phyloP scores from a whole-genome alignment of 139 green algal species.

The Coelastrella sp. region DNA sequence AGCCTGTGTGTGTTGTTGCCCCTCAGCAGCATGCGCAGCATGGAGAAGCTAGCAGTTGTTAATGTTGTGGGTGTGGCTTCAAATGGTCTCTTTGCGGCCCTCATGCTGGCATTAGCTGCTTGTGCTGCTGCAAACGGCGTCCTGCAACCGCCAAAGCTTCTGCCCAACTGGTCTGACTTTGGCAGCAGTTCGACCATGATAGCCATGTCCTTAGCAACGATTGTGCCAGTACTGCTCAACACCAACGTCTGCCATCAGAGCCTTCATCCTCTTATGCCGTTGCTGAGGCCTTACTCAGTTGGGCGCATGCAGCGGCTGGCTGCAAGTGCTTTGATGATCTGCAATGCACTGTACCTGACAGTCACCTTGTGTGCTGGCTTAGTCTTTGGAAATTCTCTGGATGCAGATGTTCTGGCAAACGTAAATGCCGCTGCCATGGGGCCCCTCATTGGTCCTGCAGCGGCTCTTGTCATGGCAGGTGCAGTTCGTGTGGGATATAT shows the following conservation, averaged over 20 bases:
- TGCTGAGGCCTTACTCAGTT: constrained; percentile 33
- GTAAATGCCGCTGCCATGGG: constrained; percentile 29
- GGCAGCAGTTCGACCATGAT: neutral
- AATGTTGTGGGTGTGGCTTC: constrained; percentile 42
- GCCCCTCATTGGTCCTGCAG: constrained; percentile 28
- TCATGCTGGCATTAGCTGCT: constrained; percentile 27
- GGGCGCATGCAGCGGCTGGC: constrained; percentile 30
- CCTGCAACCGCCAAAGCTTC: neutral
- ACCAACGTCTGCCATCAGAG: constrained; percentile 42
- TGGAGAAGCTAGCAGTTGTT: constrained; percentile 37
- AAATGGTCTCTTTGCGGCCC: constrained; percentile 36
- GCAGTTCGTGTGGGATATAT: constrained; percentile 42
- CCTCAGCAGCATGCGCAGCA: constrained; percentile 38
- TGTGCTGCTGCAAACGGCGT: neutral
- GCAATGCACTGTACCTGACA: constrained; percentile 31
- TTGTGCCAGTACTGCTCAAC: constrained; percentile 46
- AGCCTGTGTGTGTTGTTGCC: constrained; percentile 28
- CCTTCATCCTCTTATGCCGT: constrained; percentile 44
- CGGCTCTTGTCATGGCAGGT: constrained; percentile 8
- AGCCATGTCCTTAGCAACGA: neutral
- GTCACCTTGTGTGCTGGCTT: constrained; percentile 15
- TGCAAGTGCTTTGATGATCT: constrained; percentile 7
- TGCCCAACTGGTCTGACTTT: constrained; percentile 7
- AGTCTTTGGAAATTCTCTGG: constrained; percentile 26
- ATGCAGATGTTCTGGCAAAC: constrained; percentile 38